Conservation (phyloP, 345 rosid species). For the Schrenkiella parvula region DNA sequence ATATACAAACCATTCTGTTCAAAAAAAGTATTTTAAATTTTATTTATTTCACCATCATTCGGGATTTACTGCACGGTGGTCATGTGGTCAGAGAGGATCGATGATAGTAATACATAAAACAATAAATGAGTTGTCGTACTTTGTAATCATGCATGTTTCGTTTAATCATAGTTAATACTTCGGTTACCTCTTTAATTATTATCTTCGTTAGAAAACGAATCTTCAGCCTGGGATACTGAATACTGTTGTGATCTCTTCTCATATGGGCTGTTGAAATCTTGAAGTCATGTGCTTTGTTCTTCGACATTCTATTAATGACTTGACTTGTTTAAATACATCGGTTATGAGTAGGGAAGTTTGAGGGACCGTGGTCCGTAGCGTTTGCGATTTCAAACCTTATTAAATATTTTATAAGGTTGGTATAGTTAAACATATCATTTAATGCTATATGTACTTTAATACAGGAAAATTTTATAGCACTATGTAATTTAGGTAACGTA, state of each 20-base stretch:
- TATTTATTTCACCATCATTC: neutral
- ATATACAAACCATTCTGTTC: neutral
- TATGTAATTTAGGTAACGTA: too few species aligned
- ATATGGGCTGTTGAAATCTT: slow-evolving; percentile 11
- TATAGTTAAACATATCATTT: too few species aligned
- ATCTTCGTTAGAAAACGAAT: slow-evolving; percentile 9
- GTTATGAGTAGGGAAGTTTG: neutral
- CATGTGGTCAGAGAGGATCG: neutral
- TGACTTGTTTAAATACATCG: neutral
- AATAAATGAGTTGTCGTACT: slow-evolving; percentile 12
- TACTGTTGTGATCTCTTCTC: slow-evolving; percentile 2
- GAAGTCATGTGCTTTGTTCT: neutral
- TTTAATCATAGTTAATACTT: neutral
- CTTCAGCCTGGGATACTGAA: slow-evolving; percentile 15
- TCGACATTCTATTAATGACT: neutral
- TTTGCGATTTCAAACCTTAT: too few species aligned
- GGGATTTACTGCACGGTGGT: slow-evolving; percentile 4
- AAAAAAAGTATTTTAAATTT: neutral
- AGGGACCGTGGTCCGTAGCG: neutral
- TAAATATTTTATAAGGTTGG: neutral
- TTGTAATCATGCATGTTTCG: neutral
- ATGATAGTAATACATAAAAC: neutral
- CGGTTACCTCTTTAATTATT: neutral
- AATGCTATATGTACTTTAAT: too few species aligned
- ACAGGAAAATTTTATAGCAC: neutral